A percentile compares a stretch with the other conserved stretches of the same genome.
Conservation (phyloP, 192 early-diverging fungal genomes). For the Linnemannia exigua region DNA sequence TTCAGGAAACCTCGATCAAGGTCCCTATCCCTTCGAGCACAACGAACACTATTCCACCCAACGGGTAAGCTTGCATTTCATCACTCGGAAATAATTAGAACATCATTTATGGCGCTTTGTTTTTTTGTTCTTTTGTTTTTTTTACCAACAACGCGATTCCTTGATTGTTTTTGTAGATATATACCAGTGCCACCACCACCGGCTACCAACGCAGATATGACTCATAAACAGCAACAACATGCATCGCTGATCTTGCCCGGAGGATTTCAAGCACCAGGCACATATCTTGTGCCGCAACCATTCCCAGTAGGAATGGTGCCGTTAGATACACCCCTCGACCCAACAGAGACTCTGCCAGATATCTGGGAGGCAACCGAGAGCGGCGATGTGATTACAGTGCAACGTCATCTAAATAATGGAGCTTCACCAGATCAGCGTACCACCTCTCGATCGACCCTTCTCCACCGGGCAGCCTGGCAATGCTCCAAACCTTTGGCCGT, state of each 20-base stretch:
- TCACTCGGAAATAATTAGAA: background rate
- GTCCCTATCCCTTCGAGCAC: background rate
- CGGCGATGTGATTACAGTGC: conserved; percentile 35
- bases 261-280: conserved; percentile 9
- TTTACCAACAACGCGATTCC: background rate
- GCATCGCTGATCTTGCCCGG: conserved; percentile 20
- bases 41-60: background rate
- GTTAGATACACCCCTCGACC: background rate
- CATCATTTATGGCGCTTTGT: background rate
- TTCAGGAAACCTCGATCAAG: background rate
- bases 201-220: background rate
- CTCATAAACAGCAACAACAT: conserved; percentile 12
- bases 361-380: conserved; percentile 47
- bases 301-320: conserved; percentile 4
- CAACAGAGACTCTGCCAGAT: conserved; percentile 11
- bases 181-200: background rate
- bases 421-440: conserved; percentile 45
- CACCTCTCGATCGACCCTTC: conserved; percentile 36
- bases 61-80: background rate
- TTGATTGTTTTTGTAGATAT: background rate
- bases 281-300: conserved; percentile 19
- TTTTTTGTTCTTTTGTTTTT: background rate
- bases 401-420: conserved; percentile 39
- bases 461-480: conserved; percentile 47
- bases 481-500: conserved; percentile 25